Base-by-base conservation (phyloP, 2,329 filamentous ascomycete species). In the Penicillium nordicum region DNA sequence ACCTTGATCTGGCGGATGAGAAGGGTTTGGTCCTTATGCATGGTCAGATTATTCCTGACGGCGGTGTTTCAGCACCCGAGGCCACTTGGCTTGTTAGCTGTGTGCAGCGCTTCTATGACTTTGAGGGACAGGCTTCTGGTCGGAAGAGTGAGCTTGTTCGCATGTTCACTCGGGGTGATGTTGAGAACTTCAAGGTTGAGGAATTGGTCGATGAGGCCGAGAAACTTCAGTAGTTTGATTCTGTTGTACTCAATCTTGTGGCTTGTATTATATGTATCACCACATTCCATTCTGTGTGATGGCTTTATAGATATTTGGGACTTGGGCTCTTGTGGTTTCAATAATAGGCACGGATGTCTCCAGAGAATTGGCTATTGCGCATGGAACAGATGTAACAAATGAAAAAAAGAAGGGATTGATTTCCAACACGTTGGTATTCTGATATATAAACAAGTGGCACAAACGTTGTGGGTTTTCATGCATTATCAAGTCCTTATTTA, bases 31-130 rank as follows among this genome's bases (percentile, higher is more conserved):
- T 97, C 14, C 78, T 99, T 60, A 88, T 97, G 80, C 89, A 94
- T 70, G 94, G 94, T 0, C 82, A 83, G 63, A 87, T 97, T 14
- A 80, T 89, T 52, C 85, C 91, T 58, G 87, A 88, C 30, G 80
- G 87, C 12, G 92, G 93, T 5, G 85, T 96, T 5, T 86, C 80
- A 61, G 82, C 90, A 0, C 85, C 92, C 51, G 89, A 96, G 70
- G 92, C 89, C n/a, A 87, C 87, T 74, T 97, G 90, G 88, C 76
- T 99, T 66, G 80, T 96, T 48, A 89, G 97, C 85, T 94, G 91
- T 66, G 78, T 99, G 77, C 94, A 99, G 79, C 86, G 91, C 69
- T 99, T 99, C 74, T 99, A 99, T 70, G 77, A 79, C 54, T 75
- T 82, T 75, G 57, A 78, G 73, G 85, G 88, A 18, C 84, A 78